These are phyloP conservation scores for Fusarium acutatum DNA, from an alignment of 2,329 filamentous ascomycete species.

Conservation along the genomic window DNA sequence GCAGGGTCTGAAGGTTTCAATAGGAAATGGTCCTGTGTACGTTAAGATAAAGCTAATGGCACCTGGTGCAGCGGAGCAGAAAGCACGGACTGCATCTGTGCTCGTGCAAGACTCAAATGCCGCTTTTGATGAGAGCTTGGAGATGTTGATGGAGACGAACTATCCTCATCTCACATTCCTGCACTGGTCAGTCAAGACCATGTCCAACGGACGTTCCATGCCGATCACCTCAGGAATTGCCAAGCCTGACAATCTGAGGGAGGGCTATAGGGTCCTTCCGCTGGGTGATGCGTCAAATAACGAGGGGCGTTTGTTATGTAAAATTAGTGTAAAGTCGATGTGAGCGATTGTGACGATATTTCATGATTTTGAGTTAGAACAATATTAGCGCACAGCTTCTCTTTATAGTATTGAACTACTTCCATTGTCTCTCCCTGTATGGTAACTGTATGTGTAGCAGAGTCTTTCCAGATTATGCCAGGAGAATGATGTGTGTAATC, in stretches of 20 bases:
- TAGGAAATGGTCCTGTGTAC: fast-evolving
- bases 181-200: not conserved
- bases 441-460: too few relatives aligned
- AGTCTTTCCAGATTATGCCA: not conserved
- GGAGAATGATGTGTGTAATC: not conserved
- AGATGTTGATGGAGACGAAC: not conserved
- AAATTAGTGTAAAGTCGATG: not conserved
- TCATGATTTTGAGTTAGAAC: not conserved
- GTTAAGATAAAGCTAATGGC: not conserved
- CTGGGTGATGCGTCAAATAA: not conserved
- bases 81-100: not conserved
- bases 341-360: not conserved
- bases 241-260: not conserved
- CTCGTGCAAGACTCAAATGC: fast-evolving
- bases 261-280: not conserved
- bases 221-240: not conserved
- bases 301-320: constrained; percentile 3
- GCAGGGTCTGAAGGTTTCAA: not conserved
- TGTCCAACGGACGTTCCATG: not conserved
- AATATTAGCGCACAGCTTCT: not conserved
- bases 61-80: not conserved
- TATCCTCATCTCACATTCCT: not conserved
- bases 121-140: not conserved
- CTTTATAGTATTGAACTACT: fast-evolving
- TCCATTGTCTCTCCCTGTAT: not conserved